Evolutionary conservation across 257 asterid genomes (phyloP).

Genomic region (Linderniella brevidens): DNA sequence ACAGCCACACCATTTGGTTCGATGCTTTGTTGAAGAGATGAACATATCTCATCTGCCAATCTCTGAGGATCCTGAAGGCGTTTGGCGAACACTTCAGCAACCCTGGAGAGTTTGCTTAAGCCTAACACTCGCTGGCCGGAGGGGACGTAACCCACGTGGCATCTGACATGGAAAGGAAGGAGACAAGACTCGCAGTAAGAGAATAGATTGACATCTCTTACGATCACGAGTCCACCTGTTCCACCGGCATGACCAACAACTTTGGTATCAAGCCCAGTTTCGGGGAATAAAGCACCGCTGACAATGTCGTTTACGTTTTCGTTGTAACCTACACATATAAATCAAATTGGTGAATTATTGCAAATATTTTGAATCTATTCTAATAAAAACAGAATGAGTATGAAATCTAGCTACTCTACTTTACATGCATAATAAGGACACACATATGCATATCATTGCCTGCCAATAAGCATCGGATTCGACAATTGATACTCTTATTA

Average conservation of each 20-base stretch:
- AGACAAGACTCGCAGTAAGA: conserved; percentile 89
- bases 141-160: conserved; percentile 85
- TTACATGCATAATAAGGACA: no score
- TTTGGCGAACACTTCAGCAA: conserved; percentile 71
- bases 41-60: conserved; percentile 56
- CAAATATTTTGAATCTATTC: no score
- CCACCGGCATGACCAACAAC: conserved; percentile 83
- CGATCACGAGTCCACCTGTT: conserved; percentile 82
- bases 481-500: no score
- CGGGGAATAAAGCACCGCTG: conserved; percentile 79
- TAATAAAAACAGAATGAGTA: no score
- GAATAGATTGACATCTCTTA: conserved; percentile 87
- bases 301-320: conserved; percentile 66
- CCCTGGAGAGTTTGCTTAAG: conserved; percentile 86
- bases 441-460: no score
- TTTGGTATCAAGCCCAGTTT: conserved; percentile 63
- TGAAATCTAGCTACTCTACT: no score
- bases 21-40: conserved; percentile 56
- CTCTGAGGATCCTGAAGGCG: conserved; percentile 89
- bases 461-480: no score
- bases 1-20: conserved; percentile 85
- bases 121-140: conserved; percentile 75
- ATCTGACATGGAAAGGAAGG: conserved; percentile 85
- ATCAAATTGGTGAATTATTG: no score
- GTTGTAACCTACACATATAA: conserved; percentile 34